phyloP scores from a whole-genome alignment of 305 asterid species.

The Fraxinus sp. region DNA sequence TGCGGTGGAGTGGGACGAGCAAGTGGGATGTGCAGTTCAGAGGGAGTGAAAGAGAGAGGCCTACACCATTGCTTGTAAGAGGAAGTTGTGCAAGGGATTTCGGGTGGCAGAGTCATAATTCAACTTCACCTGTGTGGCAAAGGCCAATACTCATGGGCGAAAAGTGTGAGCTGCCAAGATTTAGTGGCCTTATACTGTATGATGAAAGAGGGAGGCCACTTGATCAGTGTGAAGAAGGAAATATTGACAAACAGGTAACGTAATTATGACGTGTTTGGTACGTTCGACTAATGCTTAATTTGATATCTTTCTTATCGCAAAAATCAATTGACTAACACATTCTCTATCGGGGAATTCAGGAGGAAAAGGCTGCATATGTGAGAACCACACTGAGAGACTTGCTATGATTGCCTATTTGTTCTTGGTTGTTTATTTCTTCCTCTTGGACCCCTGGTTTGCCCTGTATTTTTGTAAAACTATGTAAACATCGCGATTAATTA shows the following conservation, averaged over 20 bases:
- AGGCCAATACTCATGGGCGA: conserved; percentile 87
- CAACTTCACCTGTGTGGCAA: conserved; percentile 76
- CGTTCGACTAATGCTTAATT: background rate
- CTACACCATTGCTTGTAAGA: conserved; percentile 44
- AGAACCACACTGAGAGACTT: conserved; percentile 59
- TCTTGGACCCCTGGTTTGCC: conserved; percentile 3
- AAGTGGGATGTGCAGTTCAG: conserved; percentile 38
- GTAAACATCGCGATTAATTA: background rate
- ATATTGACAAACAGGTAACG: conserved; percentile 36
- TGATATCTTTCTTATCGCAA: background rate
- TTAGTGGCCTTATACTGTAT: conserved; percentile 84
- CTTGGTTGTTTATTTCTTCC: background rate
- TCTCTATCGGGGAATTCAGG: conserved; percentile 30
- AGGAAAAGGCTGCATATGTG: conserved; percentile 34
- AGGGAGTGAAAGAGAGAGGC: conserved; percentile 26
- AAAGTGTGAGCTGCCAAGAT: conserved; percentile 79
- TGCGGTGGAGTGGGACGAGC: conserved; percentile 56
- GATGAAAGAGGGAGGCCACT: conserved; percentile 65
- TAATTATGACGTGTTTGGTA: background rate
- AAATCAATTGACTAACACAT: background rate
- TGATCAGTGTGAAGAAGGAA: conserved; percentile 30
- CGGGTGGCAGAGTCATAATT: conserved; percentile 63
- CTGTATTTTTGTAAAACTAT: conserved; percentile 19
- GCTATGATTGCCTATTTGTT: conserved; percentile 23
- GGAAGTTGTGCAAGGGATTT: conserved; percentile 27